A percentile compares a stretch with the other conserved stretches of the same genome.
These are phyloP conservation scores for Thamnidium elegans DNA, from an alignment of 192 early-diverging fungal genomes.

Conservation along the genomic window DNA sequence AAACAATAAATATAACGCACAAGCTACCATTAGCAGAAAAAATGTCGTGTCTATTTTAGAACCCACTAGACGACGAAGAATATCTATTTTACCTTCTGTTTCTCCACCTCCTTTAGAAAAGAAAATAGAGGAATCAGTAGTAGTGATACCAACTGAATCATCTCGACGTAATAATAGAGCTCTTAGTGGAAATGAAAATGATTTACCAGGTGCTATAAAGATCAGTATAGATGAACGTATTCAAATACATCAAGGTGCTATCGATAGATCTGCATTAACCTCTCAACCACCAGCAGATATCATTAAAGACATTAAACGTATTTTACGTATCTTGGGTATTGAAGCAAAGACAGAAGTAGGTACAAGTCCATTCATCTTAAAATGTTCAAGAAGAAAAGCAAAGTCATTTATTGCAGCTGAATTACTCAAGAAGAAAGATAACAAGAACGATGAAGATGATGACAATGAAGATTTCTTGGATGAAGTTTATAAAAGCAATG, in stretches of 20 bases:
- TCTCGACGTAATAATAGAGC: not conserved
- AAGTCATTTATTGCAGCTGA: conserved; percentile 25
- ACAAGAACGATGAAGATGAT: conserved; percentile 31
- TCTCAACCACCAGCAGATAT: conserved; percentile 49
- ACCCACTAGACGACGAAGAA: too few species aligned
- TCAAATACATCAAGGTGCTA: conserved; percentile 54
- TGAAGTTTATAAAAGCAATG: not conserved
- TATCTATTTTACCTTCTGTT: not conserved
- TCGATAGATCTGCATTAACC: conserved; percentile 54
- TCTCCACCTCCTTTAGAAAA: not conserved
- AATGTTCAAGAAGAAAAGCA: conserved; percentile 43
- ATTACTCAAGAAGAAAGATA: conserved; percentile 56
- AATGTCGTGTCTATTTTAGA: too few species aligned
- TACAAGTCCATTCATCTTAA: conserved; percentile 44
- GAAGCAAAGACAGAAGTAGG: conserved; percentile 5
- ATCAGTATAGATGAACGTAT: conserved; percentile 37
- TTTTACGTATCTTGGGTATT: conserved; percentile 24
- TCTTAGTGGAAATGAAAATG: not conserved
- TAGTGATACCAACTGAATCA: not conserved
- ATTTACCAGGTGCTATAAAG: not conserved
- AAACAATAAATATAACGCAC: too few species aligned
- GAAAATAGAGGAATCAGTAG: not conserved
- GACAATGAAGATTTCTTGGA: not conserved
- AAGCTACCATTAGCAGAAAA: too few species aligned
- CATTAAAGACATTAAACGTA: conserved; percentile 46